phyloP scores from a whole-genome alignment of 2,329 filamentous ascomycete genomes.

The Fusarium mangiferae region DNA sequence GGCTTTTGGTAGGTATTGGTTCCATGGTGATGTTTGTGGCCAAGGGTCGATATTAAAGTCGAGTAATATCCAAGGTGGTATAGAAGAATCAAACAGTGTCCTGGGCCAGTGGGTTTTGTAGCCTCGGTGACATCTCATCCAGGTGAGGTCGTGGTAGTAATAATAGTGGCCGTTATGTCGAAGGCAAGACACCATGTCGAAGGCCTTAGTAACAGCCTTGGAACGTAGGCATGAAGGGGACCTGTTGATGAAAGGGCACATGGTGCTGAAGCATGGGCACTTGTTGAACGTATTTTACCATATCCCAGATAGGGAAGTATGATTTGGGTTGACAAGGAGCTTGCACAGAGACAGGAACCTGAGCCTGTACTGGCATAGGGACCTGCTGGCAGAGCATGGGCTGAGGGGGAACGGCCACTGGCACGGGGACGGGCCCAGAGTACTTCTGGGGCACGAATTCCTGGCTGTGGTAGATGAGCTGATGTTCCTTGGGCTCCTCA shows the following conservation, averaged over 20 bases:
- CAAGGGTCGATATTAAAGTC: constrained; percentile 39
- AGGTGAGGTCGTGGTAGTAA: constrained; percentile 24
- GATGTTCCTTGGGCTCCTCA: constrained; percentile 56
- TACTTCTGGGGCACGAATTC: constrained; percentile 61
- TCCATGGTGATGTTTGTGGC: constrained; percentile 18
- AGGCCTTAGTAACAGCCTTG: constrained; percentile 59
- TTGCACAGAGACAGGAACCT: constrained; percentile 52
- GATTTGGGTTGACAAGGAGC: constrained; percentile 58
- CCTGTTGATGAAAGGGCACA: constrained; percentile 63
- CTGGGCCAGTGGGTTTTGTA: constrained; percentile 10
- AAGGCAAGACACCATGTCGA: constrained; percentile 2
- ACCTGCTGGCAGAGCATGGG: constrained; percentile 48
- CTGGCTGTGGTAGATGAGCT: constrained; percentile 54
- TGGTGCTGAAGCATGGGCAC: constrained; percentile 60
- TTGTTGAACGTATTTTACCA: constrained; percentile 64
- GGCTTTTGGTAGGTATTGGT: constrained; percentile 16
- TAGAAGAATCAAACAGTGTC: constrained; percentile 34
- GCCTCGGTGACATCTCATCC: constrained; percentile 35
- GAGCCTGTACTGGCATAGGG: constrained; percentile 46
- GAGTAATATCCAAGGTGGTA: constrained; percentile 33
- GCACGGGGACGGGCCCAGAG: constrained; percentile 50
- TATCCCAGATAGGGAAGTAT: constrained; percentile 61
- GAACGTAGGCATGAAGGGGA: constrained; percentile 62
- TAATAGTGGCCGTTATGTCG: neutral
- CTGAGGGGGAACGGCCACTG: constrained; percentile 41